Percentiles rank a stretch among this genome's conserved stretches.
Conservation (phyloP, 495 filamentous ascomycete species). For the Aspergillus incahuasiensis region DNA sequence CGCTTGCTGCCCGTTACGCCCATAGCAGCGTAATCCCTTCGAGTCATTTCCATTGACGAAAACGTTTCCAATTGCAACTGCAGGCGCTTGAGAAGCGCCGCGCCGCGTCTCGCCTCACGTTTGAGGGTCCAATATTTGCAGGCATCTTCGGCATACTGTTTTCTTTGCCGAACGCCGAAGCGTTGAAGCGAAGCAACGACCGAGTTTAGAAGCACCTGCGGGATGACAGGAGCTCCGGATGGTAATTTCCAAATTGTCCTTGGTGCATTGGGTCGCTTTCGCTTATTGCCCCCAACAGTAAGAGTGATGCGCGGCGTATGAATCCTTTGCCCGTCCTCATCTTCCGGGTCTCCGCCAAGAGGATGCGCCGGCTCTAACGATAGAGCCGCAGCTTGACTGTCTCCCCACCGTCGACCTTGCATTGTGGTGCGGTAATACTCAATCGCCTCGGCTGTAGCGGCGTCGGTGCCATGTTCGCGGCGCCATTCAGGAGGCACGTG, state of each 20-base stretch:
- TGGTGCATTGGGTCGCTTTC: slow-evolving; percentile 57
- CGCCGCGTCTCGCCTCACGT: slow-evolving; percentile 84
- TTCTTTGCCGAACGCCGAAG: slow-evolving; percentile 77
- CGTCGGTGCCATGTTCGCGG: slow-evolving; percentile 73
- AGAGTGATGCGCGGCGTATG: slow-evolving; percentile 49
- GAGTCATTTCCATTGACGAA: slow-evolving; percentile 91
- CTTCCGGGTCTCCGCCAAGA: slow-evolving; percentile 37
- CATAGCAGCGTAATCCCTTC: slow-evolving; percentile 89
- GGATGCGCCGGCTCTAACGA: slow-evolving; percentile 64
- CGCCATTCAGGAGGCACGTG: slow-evolving; percentile 90
- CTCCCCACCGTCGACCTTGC: slow-evolving; percentile 82
- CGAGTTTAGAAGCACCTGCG: slow-evolving; percentile 72
- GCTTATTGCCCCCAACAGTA: slow-evolving; percentile 69
- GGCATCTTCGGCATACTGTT: slow-evolving; percentile 85
- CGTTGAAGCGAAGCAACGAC: slow-evolving; percentile 74
- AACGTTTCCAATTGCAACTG: slow-evolving; percentile 88
- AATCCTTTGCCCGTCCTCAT: slow-evolving; percentile 30
- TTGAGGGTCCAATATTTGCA: slow-evolving; percentile 99
- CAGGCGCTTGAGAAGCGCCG: slow-evolving; percentile 83
- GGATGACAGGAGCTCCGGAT: slow-evolving; percentile 92
- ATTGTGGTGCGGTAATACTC: slow-evolving; percentile 84
- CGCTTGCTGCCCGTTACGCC: slow-evolving; percentile 75
- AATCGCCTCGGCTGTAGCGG: slow-evolving; percentile 60
- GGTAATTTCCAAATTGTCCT: slow-evolving; percentile 89
- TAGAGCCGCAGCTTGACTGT: slow-evolving; percentile 82